These are phyloP conservation scores for Neocucurbitaria cava DNA, from an alignment of 2,329 filamentous ascomycete genomes.

Conservation along the genomic window DNA sequence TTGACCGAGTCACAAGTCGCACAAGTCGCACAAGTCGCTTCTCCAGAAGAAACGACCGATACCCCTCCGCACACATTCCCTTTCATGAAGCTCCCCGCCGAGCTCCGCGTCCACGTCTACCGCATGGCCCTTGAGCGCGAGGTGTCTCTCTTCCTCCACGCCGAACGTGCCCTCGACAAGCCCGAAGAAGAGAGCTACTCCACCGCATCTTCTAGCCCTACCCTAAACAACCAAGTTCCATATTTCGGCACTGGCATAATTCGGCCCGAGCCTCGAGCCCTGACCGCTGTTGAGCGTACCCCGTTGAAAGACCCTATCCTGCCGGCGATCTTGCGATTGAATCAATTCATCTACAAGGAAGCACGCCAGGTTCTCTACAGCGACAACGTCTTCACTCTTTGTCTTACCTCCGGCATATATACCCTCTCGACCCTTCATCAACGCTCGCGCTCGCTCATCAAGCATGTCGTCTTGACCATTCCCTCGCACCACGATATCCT, in stretches of 20 bases:
- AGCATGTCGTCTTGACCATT: conserved; percentile 53
- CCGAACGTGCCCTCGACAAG: conserved; percentile 18
- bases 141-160: conserved; percentile 40
- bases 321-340: conserved; percentile 49
- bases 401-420: conserved; percentile 46
- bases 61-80: conserved; percentile 33
- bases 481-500: conserved; percentile 56
- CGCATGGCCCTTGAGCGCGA: conserved; percentile 44
- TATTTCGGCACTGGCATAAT: background rate
- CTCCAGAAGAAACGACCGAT: too few relatives aligned
- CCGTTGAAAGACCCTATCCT: conserved; percentile 42
- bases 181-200: conserved; percentile 12
- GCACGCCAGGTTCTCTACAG: conserved; percentile 41
- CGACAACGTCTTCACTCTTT: conserved; percentile 46
- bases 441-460: conserved; percentile 52
- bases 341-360: conserved; percentile 48
- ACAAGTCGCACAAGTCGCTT: too few relatives aligned
- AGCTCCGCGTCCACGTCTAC: conserved; percentile 56
- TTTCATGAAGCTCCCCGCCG: conserved; percentile 54
- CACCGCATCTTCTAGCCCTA: background rate
- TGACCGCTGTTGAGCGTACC: background rate
- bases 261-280: background rate
- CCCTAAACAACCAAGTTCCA: background rate
- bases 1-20: conserved; percentile 21
- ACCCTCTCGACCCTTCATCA: conserved; percentile 52